Evolutionary conservation across 2,329 filamentous ascomycete genomes (phyloP).

Genomic region (Cladosporium cucumerinum): DNA sequence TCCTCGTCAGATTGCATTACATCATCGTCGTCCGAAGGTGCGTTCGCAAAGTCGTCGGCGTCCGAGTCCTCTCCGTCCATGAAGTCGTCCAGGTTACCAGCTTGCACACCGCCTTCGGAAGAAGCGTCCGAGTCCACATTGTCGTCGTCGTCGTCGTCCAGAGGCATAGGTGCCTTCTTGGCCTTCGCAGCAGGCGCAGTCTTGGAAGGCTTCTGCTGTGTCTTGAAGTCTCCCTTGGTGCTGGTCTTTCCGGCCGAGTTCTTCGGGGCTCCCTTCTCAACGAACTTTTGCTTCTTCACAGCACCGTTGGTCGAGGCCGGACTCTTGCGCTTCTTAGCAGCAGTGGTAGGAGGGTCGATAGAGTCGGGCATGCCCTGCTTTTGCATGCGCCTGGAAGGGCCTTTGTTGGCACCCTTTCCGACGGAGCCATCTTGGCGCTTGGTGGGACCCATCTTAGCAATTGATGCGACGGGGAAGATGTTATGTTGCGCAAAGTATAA

Average conservation of each 20-base stretch:
- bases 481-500: neutral
- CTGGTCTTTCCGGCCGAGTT: conserved; percentile 32
- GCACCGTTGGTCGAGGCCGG: conserved; percentile 54
- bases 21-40: conserved; percentile 42
- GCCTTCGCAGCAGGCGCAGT: conserved; percentile 33
- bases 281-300: conserved; percentile 64
- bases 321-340: conserved; percentile 80
- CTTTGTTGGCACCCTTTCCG: conserved; percentile 4
- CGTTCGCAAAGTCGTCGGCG: conserved; percentile 33
- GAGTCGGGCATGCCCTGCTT: conserved; percentile 87
- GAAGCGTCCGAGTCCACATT: conserved; percentile 38
- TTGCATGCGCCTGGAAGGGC: conserved; percentile 70
- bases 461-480: neutral
- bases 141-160: conserved; percentile 40
- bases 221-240: conserved; percentile 32
- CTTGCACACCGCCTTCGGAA: conserved; percentile 44
- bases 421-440: conserved; percentile 11
- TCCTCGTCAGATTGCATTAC: conserved; percentile 64
- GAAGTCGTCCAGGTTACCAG: conserved; percentile 26
- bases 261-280: conserved; percentile 34
- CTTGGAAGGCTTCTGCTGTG: conserved; percentile 29
- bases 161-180: conserved; percentile 22
- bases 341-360: conserved; percentile 69
- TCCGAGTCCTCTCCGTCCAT: conserved; percentile 33
- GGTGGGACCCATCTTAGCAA: neutral